Percentiles rank a stretch among this genome's conserved stretches.
phyloP scores from a whole-genome alignment of 2,329 filamentous ascomycete species.

The Fusarium proliferatum region DNA sequence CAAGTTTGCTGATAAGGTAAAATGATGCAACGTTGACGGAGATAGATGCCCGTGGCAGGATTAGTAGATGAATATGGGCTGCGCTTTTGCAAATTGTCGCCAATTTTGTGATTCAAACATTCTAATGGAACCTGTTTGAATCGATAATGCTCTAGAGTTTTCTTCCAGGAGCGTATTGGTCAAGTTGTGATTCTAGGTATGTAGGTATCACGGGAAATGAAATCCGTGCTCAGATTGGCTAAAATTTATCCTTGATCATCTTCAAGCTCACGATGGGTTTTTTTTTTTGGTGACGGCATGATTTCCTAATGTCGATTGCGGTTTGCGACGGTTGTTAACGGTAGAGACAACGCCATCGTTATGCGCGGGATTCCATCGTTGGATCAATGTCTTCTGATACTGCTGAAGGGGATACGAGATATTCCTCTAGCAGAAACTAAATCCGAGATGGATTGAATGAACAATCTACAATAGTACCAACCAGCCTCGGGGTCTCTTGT shows the following conservation, averaged over 20 bases:
- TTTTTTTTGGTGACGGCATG: slow-evolving; percentile 20
- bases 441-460: background rate
- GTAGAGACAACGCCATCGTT: background rate
- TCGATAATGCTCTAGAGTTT: background rate
- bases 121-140: background rate
- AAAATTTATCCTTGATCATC: slow-evolving; percentile 3
- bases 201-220: slow-evolving; percentile 26
- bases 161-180: background rate
- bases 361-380: background rate
- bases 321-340: slow-evolving; percentile 39
- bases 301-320: slow-evolving; percentile 14
- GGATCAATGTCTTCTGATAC: background rate
- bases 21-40: slow-evolving; percentile 24
- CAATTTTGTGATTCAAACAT: background rate
- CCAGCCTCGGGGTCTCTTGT: slow-evolving; percentile 22
- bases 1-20: slow-evolving; percentile 29
- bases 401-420: background rate
- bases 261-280: slow-evolving; percentile 10
- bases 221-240: slow-evolving; percentile 23
- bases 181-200: slow-evolving; percentile 12
- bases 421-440: background rate
- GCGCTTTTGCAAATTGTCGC: background rate
- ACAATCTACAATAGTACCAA: background rate
- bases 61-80: background rate
- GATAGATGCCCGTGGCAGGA: slow-evolving; percentile 29